These are phyloP conservation scores for Thalassiosira mediterranea DNA, from an alignment of 352 stramenopile species.

Conservation along the genomic window DNA sequence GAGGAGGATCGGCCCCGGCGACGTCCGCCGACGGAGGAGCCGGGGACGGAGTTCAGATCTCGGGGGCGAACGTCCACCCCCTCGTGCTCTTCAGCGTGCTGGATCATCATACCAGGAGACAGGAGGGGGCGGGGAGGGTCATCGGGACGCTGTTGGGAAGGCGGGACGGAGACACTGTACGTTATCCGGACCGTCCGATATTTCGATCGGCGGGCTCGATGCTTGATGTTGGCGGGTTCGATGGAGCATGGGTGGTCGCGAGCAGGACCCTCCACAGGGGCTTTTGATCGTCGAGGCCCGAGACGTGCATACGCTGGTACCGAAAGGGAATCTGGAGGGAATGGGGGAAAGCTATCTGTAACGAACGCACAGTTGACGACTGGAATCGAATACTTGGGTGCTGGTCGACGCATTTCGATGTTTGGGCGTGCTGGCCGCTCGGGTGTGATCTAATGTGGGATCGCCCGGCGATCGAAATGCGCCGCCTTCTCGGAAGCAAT, in stretches of 20 bases:
- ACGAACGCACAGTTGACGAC: too few species aligned
- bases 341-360: too few species aligned
- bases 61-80: slow-evolving; percentile 86
- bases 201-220: too few species aligned
- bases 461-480: too few species aligned
- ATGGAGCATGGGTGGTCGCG: too few species aligned
- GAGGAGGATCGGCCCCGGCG: not conserved
- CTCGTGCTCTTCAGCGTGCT: slow-evolving; percentile 96
- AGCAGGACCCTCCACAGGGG: too few species aligned
- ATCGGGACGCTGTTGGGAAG: slow-evolving; percentile 96
- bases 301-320: not conserved
- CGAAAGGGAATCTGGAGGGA: not conserved
- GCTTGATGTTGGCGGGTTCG: too few species aligned
- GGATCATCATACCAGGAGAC: slow-evolving; percentile 93
- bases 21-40: not conserved
- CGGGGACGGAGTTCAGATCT: slow-evolving; percentile 19
- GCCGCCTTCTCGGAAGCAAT: too few species aligned
- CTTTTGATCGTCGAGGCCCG: not conserved
- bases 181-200: slow-evolving; percentile 4
- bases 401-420: too few species aligned
- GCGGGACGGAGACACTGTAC: slow-evolving; percentile 63
- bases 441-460: too few species aligned
- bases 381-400: too few species aligned
- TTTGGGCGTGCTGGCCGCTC: too few species aligned
- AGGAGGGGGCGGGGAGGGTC: slow-evolving; percentile 92